Conservation (phyloP, 2,329 filamentous ascomycete genomes). For the Grosmannia penicillata region DNA sequence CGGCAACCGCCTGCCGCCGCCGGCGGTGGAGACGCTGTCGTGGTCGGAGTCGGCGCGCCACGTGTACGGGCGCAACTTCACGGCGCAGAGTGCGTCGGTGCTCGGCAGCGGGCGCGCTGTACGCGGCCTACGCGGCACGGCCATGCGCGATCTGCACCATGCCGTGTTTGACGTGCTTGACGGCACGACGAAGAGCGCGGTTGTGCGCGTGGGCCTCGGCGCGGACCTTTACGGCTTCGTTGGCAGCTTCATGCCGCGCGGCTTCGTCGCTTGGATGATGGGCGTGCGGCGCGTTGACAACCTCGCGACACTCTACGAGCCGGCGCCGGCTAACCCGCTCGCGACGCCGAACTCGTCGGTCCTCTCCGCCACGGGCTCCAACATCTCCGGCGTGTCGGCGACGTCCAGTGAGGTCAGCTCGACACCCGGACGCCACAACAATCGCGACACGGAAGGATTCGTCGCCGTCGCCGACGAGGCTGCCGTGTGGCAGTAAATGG, state of each 20-base stretch:
- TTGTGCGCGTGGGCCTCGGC: slow-evolving; percentile 71
- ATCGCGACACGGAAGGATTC: slow-evolving; percentile 26
- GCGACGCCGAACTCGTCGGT: not conserved
- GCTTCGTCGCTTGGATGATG: slow-evolving; percentile 87
- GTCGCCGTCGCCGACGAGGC: slow-evolving; percentile 29
- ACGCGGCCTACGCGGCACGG: slow-evolving; percentile 51
- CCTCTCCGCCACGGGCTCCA: not conserved
- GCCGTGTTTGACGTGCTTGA: slow-evolving; percentile 83
- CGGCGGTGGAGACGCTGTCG: slow-evolving; percentile 40
- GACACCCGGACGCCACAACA: slow-evolving; percentile 8
- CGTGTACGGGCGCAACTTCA: slow-evolving; percentile 48
- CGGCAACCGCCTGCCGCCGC: slow-evolving; percentile 22
- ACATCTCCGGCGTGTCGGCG: slow-evolving; percentile 2
- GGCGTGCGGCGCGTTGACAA: slow-evolving; percentile 52
- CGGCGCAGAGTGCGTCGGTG: slow-evolving; percentile 37
- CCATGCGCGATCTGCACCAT: slow-evolving; percentile 66
- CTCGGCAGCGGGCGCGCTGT: slow-evolving; percentile 38
- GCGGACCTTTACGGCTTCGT: slow-evolving; percentile 75
- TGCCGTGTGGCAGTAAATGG: too few species aligned
- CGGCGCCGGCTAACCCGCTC: too few species aligned
- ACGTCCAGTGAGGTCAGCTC: not conserved
- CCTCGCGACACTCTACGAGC: slow-evolving; percentile 37
- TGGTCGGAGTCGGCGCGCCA: slow-evolving; percentile 49
- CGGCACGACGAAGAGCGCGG: slow-evolving; percentile 40
- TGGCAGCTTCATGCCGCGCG: slow-evolving; percentile 62